Conservation (phyloP, 169 alveolate genomes). For the Babesia ovata region DNA sequence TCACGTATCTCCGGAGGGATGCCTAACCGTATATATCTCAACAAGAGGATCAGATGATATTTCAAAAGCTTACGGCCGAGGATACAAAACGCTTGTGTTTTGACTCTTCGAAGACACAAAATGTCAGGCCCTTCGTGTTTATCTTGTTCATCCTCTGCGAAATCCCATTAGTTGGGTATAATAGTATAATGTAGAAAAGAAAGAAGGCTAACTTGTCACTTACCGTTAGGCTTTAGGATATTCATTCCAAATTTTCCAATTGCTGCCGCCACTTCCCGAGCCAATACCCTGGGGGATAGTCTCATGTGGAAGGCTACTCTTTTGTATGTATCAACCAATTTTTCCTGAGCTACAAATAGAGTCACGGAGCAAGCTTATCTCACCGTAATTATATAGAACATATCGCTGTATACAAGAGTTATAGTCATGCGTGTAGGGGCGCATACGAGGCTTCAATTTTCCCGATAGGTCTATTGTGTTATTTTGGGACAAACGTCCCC, state of each 20-base stretch:
- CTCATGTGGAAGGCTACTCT: conserved; percentile 68
- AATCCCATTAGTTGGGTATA: background rate
- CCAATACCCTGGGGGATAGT: conserved; percentile 50
- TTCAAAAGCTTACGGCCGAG: conserved; percentile 63
- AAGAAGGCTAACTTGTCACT: background rate
- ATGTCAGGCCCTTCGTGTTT: conserved; percentile 30
- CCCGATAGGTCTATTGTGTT: background rate
- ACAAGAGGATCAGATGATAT: conserved; percentile 48
- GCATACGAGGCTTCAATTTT: too few relatives aligned
- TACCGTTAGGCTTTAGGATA: conserved; percentile 62
- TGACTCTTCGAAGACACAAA: conserved; percentile 55
- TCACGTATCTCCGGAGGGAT: conserved; percentile 75
- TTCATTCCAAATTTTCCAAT: conserved; percentile 63
- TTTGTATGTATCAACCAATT: conserved; percentile 40
- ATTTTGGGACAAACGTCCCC: conserved; percentile 9
- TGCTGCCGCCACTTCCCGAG: conserved; percentile 66
- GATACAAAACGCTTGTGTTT: conserved; percentile 37
- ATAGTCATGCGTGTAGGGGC: background rate
- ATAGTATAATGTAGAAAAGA: background rate
- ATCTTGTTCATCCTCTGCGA: conserved; percentile 49
- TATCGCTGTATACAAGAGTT: conserved; percentile 41
- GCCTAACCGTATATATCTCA: conserved; percentile 62
- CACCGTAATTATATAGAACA: conserved; percentile 64
- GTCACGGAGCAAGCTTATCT: background rate
- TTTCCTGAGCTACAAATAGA: conserved; percentile 47